Base-by-base conservation (phyloP, 805 yeast species). In the Helenozyma rhizophorensis region DNA sequence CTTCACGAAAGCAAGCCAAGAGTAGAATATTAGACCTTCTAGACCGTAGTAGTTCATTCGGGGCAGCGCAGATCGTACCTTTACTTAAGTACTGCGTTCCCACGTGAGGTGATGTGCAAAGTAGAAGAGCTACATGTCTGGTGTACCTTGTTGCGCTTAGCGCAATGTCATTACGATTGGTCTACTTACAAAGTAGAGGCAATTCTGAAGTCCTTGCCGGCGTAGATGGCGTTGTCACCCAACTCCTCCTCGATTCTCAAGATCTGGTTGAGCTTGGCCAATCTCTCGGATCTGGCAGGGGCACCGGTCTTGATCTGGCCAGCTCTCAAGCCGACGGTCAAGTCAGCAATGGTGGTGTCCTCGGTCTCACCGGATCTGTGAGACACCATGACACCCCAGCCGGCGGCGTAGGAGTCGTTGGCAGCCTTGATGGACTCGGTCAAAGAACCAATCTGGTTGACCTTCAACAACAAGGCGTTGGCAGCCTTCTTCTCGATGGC, bases 301-400 rank as follows among this genome's bases (percentile, higher is more conserved):
- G 98, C 97, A 82, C 98, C 98, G 54, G 97, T 86, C 89, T 90
- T 90, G 73, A 90, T 85, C 79, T 90, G 97, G 68, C 97, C 98
- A 51, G 95, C 58, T 82, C 97, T 87, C 69, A 90, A 79, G 78
- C 97, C 97, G 58, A 93, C 98, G 59, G 87, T 76, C 65, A 90
- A 79, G 72, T 90, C 97, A 62, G 98, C 97, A 69, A 90, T 90
- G 76, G 86, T 82, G 60, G 94, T 83, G 74, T 93, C 98, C 77
- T 93, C 98, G 53, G 97, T 89, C 80, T 90, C 98, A 76, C 98
- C 98, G 56, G 97, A 89, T 82, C 98, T 88, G 87, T 90, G 98
- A 60, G 97, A 89, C 58, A 93, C 97, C 97, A 90, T 89, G 64
- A 89, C 96, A 78, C 97, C 97, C 98, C 98, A 90, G 63, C 87